These are phyloP conservation scores for Guyanaporus albipodus DNA, from an alignment of 768 basidiomycete genomes.

Conservation along the genomic window DNA sequence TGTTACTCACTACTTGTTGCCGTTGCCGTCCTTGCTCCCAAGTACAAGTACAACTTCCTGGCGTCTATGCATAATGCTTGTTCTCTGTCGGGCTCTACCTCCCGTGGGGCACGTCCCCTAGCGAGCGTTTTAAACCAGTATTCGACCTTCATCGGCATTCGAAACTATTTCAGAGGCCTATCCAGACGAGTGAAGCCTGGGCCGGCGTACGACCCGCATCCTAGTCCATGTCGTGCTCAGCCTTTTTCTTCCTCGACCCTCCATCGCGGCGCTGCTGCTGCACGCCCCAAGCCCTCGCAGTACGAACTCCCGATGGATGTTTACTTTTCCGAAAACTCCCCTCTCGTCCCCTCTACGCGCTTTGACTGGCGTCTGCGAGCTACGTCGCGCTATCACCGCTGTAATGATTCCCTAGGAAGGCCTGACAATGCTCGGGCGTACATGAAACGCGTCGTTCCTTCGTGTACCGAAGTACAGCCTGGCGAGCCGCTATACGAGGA, in stretches of 20 bases:
- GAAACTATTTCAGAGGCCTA: slow-evolving; percentile 25
- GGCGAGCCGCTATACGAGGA: slow-evolving; percentile 47
- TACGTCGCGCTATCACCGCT: slow-evolving; percentile 36
- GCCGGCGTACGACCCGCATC: background rate
- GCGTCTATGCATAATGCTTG: slow-evolving; percentile 16
- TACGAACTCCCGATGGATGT: slow-evolving; percentile 24
- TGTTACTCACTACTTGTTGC: too few relatives aligned
- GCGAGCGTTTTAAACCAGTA: slow-evolving; percentile 6
- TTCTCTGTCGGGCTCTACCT: slow-evolving; percentile 2
- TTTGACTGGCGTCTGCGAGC: slow-evolving; percentile 65
- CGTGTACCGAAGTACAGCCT: slow-evolving; percentile 28
- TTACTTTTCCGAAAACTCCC: slow-evolving; percentile 30
- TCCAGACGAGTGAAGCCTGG: slow-evolving; percentile 6
- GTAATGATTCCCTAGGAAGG: slow-evolving; percentile 11
- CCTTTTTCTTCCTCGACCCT: slow-evolving; percentile 18
- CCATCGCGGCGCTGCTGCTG: slow-evolving; percentile 2
- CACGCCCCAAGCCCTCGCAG: slow-evolving; percentile 12
- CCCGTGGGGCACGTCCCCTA: slow-evolving; percentile 4
- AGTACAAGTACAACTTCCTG: too few relatives aligned
- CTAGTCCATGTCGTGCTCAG: background rate
- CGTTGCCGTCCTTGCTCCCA: too few relatives aligned
- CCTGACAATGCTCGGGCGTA: slow-evolving; percentile 19
- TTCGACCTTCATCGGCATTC: slow-evolving; percentile 31
- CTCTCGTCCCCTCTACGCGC: slow-evolving; percentile 30
- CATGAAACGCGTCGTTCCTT: slow-evolving; percentile 39